Evolutionary conservation across 768 basidiomycete genomes (phyloP), one percentile per base, ranked within the genome.

Genomic region (Ramaria sp.): DNA sequence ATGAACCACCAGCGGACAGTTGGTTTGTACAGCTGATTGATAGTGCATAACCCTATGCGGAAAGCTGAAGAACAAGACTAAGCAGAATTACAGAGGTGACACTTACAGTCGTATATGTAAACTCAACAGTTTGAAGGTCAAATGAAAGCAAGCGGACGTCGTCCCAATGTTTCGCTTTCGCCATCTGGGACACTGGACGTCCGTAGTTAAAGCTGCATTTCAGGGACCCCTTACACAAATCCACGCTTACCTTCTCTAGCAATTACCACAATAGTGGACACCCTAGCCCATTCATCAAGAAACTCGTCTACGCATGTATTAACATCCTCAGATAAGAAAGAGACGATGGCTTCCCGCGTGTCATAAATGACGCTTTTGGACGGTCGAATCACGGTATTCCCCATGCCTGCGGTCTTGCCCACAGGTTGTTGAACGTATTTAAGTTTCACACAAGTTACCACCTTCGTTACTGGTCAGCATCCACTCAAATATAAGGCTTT

Each of bases 211-310:
- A 56, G n/a, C n/a, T n/a, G 25, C 24, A 9, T n/a, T 24, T 22
- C 30, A 30, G 51, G 1, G 47, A 36, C 22, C 4, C 57, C 18
- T 43, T 43, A 43, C 3, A 25, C 39, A 2, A n/a, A 1, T 25
- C 12, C 4, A 6, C 3, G 62, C 73, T 55, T 63, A 88, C 90
- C 81, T 71, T 93, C 88, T 57, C 89, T 79, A 12, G 91, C 92
- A 53, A 95, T 91, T 25, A 93, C 88, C 12, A 93, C 88, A 78
- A 93, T 91, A 69, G 92, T 94, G 18, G 88, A 89, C 28, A 95
- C 87, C 43, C 86, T 74, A 38, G 88, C 88, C 90, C 92, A 95
- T 66, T 93, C 91, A 63, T 92, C 88, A 60, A 89, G 69, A 65
- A 96, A 93, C 61, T 91, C 85, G 56, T 87, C 85, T 18, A 96